Evolutionary conservation across 108 stramenopile genomes (phyloP), one percentile per base, ranked within the genome.

Genomic region (Stephanodiscus minutulus): DNA sequence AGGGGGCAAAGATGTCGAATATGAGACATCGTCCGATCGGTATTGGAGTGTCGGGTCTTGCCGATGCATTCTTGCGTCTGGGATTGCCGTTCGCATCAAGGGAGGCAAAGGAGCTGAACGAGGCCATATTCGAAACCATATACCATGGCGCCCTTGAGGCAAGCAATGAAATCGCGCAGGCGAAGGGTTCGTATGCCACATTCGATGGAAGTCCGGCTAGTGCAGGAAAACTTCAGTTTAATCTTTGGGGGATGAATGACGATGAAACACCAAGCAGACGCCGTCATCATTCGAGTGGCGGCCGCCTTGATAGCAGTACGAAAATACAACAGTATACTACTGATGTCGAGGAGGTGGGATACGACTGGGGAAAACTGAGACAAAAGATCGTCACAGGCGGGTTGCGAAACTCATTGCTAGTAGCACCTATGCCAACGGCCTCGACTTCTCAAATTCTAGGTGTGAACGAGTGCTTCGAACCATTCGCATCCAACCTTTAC

Each of bases 371-470:
- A 10, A 68, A 55, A 7, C 81, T 99, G 12, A 82, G 94, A 25
- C 58, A 65, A 28, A 83, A 87, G n/a, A 91, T 99, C 25, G 81
- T 85, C 21, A 52, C 62, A 35, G 66, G 72, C 28, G 98, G 98
- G 17, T 64, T 98, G n/a, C 74, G 97, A 36, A 98, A 98, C 74
- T 97, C 97, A 6, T 82, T 99, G 28, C 80, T 97, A 2, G 71
- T 98, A 3, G 98, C 98, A 15, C 98, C 97, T n/a, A 99, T 99
- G 98, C 98, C 98, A 56, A 99, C 98, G 11, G 98, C 98, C 33
- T 97, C 97, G 6, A 98, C 98, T 0, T 93, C 95, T 53, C 97
- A 98, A 81, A 96, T 98, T 49, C 77, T 98, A 53, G 98, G 98
- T 20, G 96, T 97, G 54, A 99, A 99, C 77, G 98, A 99, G 71